These are phyloP conservation scores for Lichenothelia convexa DNA, from an alignment of 495 filamentous ascomycete species.

Conservation along the genomic window DNA sequence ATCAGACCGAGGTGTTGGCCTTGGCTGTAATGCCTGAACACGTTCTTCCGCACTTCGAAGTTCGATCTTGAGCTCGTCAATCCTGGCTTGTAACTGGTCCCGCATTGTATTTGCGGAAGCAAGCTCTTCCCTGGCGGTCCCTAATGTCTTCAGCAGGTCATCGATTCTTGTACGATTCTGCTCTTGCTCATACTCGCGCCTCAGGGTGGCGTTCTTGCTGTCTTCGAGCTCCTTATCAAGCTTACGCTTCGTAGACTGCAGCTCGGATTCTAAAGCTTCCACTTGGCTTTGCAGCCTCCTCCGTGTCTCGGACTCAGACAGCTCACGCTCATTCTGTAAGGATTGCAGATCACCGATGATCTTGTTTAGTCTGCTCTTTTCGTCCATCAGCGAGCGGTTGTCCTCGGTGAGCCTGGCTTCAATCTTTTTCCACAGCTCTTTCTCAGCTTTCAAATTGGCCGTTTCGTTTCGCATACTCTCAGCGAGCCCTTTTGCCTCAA, in stretches of 20 bases:
- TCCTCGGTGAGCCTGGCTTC: conserved; percentile 74
- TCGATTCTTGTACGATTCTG: conserved; percentile 79
- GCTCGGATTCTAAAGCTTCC: conserved; percentile 59
- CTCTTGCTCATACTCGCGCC: conserved; percentile 74
- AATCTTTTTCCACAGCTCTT: conserved; percentile 76
- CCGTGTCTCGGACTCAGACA: conserved; percentile 61
- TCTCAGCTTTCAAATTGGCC: conserved; percentile 84
- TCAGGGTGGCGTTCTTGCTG: conserved; percentile 52
- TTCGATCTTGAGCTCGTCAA: conserved; percentile 76
- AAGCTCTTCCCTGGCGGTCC: conserved; percentile 64
- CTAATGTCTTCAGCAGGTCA: conserved; percentile 62
- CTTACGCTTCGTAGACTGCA: conserved; percentile 62
- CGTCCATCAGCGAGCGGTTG: conserved; percentile 65
- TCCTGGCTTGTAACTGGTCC: conserved; percentile 70
- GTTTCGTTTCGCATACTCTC: conserved; percentile 83
- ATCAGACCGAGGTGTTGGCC: conserved; percentile 38
- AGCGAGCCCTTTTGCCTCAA: conserved; percentile 60
- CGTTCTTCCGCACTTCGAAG: conserved; percentile 77
- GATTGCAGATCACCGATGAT: conserved; percentile 66
- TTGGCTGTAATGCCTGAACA: conserved; percentile 55
- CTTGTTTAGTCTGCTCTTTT: conserved; percentile 61
- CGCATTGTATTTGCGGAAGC: conserved; percentile 65
- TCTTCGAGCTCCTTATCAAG: conserved; percentile 72
- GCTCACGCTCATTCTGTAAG: conserved; percentile 75
- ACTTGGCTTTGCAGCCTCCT: conserved; percentile 57